Percentiles rank a stretch among this genome's conserved stretches.
Evolutionary conservation across 2,329 filamentous ascomycete species (phyloP).

Genomic region (Fusarium pseudocircinatum): DNA sequence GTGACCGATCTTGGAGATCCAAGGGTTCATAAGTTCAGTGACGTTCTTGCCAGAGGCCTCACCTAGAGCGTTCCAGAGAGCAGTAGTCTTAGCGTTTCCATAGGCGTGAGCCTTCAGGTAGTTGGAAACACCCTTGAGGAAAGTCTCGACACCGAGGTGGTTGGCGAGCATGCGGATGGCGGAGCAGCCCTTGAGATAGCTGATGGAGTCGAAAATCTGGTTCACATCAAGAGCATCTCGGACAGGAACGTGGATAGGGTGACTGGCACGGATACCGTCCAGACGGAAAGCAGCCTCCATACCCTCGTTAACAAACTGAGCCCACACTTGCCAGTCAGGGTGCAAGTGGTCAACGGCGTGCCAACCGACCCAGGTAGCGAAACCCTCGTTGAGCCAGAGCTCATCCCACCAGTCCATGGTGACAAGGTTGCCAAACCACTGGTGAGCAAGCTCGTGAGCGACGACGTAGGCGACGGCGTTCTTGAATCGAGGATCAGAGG

Average conservation of each 20-base stretch:
- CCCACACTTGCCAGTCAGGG: conserved; percentile 98
- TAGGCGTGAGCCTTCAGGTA: conserved; percentile 92
- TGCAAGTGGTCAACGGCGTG: conserved; percentile 89
- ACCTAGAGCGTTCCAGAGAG: conserved; percentile 88
- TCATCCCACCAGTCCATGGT: conserved; percentile 98
- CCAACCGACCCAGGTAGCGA: conserved; percentile 99
- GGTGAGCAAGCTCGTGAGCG: conserved; percentile 95
- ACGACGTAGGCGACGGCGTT: conserved; percentile 97
- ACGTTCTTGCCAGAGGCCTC: conserved; percentile 90
- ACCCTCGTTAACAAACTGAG: conserved; percentile 94
- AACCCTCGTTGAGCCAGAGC: conserved; percentile 94
- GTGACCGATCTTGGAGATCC: conserved; percentile 96
- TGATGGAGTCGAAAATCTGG: conserved; percentile 97
- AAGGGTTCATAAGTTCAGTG: conserved; percentile 86
- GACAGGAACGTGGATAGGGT: conserved; percentile 96
- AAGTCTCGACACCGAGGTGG: conserved; percentile 86
- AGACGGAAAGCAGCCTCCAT: conserved; percentile 92
- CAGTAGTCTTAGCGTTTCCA: conserved; percentile 88
- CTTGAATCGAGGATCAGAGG: conserved; percentile 88
- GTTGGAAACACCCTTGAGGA: conserved; percentile 87
- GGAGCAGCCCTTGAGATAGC: conserved; percentile 95
- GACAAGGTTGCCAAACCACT: conserved; percentile 95
- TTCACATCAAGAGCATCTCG: conserved; percentile 94
- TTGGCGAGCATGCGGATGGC: conserved; percentile 96
- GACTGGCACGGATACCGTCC: conserved; percentile 89